These are phyloP conservation scores for Penicillium paxilli DNA, from an alignment of 495 filamentous ascomycete genomes.

Conservation along the genomic window DNA sequence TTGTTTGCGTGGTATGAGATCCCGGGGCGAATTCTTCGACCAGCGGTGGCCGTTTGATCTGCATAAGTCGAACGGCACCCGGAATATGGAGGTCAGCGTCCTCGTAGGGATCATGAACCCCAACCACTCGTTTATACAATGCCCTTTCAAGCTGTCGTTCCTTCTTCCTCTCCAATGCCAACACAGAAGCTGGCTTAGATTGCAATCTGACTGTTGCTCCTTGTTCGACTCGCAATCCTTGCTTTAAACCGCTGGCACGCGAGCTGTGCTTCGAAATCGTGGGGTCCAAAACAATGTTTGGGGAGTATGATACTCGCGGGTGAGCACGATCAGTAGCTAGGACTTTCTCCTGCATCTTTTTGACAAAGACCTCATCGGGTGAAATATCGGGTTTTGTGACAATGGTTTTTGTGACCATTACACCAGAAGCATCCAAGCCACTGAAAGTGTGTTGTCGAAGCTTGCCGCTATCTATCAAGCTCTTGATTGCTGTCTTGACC, in stretches of 20 bases:
- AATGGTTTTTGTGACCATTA: slow-evolving; percentile 56
- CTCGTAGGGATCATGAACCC: not conserved
- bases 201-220: slow-evolving; percentile 38
- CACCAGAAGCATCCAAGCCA: slow-evolving; percentile 54
- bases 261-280: slow-evolving; percentile 24
- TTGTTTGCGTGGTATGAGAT: not conserved
- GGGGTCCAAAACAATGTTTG: slow-evolving; percentile 32
- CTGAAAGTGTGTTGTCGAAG: slow-evolving; percentile 63
- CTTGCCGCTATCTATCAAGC: slow-evolving; percentile 57
- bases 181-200: slow-evolving; percentile 35
- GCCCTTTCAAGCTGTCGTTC: slow-evolving; percentile 26
- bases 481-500: slow-evolving; percentile 56
- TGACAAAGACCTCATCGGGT: slow-evolving; percentile 51
- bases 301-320: slow-evolving; percentile 31
- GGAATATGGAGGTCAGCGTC: not conserved
- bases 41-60: slow-evolving; percentile 20
- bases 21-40: not conserved
- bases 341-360: slow-evolving; percentile 53
- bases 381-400: slow-evolving; percentile 48
- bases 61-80: slow-evolving; percentile 35
- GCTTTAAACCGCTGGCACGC: slow-evolving; percentile 1
- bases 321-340: slow-evolving; percentile 28
- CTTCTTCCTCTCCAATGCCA: slow-evolving; percentile 31
- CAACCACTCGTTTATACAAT: slow-evolving; percentile 22
- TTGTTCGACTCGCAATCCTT: slow-evolving; percentile 31